These are phyloP conservation scores for Quercus cerris DNA, from an alignment of 306 rosid genomes.

Conservation along the genomic window DNA sequence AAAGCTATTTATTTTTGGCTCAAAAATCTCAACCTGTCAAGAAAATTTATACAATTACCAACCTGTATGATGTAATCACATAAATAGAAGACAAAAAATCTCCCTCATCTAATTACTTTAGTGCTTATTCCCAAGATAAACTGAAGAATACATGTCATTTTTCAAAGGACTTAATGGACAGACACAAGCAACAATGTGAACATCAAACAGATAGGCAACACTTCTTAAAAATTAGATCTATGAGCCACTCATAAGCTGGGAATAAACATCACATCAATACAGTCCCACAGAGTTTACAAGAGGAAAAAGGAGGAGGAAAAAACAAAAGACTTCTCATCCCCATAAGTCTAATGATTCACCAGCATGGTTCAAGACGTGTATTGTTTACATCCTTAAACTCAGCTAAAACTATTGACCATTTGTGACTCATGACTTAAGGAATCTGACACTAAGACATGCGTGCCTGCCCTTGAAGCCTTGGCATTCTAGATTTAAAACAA, in stretches of 20 bases:
- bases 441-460: not conserved
- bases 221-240: not conserved
- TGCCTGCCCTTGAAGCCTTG: not conserved
- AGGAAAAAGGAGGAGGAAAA: too few species aligned
- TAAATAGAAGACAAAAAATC: not conserved
- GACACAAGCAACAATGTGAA: not conserved
- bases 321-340: too few species aligned
- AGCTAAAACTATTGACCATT: not conserved
- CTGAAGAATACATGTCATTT: not conserved
- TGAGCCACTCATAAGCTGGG: not conserved
- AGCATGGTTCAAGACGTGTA: too few species aligned
- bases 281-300: too few species aligned
- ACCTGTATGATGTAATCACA: not conserved
- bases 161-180: not conserved
- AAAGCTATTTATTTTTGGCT: conserved; percentile 28
- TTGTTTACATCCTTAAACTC: not conserved
- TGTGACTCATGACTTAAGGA: not conserved
- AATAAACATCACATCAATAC: not conserved
- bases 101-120: not conserved
- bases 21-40: conserved; percentile 53
- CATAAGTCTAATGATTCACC: too few species aligned
- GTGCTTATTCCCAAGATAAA: not conserved
- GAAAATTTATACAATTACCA: not conserved
- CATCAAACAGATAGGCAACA: not conserved
- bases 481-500: not conserved